Percentiles rank a stretch among this genome's conserved stretches.
phyloP scores from a whole-genome alignment of 768 basidiomycete species.

The Plicaturopsis crispa region DNA sequence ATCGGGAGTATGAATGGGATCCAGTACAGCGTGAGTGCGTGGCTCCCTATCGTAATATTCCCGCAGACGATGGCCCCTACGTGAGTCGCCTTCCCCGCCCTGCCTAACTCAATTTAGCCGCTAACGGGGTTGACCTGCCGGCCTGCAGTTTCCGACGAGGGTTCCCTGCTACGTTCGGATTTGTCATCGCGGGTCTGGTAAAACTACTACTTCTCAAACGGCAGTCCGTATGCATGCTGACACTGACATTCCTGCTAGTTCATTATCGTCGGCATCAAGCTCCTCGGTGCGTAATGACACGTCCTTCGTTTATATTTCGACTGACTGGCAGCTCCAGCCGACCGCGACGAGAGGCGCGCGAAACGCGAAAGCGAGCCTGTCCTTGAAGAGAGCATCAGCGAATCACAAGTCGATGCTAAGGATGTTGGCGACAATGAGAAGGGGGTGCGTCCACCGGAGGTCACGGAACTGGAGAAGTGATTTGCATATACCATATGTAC shows the following conservation, averaged over 20 bases:
- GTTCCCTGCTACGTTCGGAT: conserved; percentile 18
- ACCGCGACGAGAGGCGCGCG: too few species aligned
- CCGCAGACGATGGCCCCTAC: conserved; percentile 18
- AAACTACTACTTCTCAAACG: neutral
- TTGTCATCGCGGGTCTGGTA: conserved; percentile 17
- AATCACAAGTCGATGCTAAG: too few species aligned
- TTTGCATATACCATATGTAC: too few species aligned
- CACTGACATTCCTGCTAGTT: conserved; percentile 4
- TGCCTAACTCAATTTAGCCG: neutral
- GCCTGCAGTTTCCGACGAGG: conserved; percentile 12
- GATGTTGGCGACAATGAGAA: too few species aligned
- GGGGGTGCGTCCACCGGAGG: too few species aligned
- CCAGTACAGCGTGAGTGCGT: conserved; percentile 18
- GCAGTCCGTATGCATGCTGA: too few species aligned
- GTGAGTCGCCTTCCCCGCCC: conserved; percentile 1
- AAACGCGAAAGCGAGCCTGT: too few species aligned
- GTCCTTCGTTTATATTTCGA: too few species aligned
- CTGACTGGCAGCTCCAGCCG: too few species aligned
- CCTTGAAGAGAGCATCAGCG: too few species aligned
- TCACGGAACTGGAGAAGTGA: too few species aligned
- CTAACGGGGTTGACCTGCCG: conserved; percentile 1
- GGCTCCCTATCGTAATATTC: conserved; percentile 20
- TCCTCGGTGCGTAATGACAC: too few species aligned
- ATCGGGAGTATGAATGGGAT: conserved; percentile 19
- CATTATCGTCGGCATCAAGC: conserved; percentile 14